Evolutionary conservation across 2,329 filamentous ascomycete species (phyloP).

Genomic region (Didymella keratinophila): DNA sequence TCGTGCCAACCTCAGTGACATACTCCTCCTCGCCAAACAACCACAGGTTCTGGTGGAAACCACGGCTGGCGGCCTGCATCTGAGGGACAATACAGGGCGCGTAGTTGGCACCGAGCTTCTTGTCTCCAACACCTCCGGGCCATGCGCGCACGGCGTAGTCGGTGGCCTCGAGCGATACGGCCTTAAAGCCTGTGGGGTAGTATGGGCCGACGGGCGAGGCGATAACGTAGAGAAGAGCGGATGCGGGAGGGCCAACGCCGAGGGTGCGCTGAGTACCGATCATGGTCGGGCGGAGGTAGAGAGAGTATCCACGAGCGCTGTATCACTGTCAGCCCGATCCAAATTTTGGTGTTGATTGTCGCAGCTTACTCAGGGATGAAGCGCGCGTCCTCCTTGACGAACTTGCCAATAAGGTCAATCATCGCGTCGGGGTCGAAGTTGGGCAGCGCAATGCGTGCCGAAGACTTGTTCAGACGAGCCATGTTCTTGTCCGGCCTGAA

Average conservation of each 20-base stretch:
- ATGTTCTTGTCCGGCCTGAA: constrained; percentile 98
- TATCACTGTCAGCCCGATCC: constrained; percentile 17
- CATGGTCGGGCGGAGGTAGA: constrained; percentile 95
- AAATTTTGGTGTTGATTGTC: not conserved
- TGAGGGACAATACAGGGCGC: constrained; percentile 99
- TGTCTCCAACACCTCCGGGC: constrained; percentile 97
- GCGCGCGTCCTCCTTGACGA: constrained; percentile 81
- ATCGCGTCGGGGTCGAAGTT: constrained; percentile 78
- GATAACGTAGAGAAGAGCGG: constrained; percentile 91
- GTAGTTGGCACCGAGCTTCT: constrained; percentile 98
- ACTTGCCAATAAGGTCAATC: constrained; percentile 80
- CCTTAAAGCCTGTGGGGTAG: constrained; percentile 98
- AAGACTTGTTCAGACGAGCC: constrained; percentile 89
- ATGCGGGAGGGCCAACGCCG: constrained; percentile 89
- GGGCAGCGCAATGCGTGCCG: constrained; percentile 89
- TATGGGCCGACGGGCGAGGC: constrained; percentile 96
- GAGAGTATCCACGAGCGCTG: constrained; percentile 79
- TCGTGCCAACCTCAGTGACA: constrained; percentile 96
- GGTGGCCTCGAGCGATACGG: constrained; percentile 91
- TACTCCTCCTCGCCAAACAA: constrained; percentile 95
- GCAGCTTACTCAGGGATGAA: constrained; percentile 80
- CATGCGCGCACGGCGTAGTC: constrained; percentile 96
- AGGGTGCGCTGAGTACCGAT: constrained; percentile 96
- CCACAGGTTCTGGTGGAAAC: constrained; percentile 99
- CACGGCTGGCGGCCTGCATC: constrained; percentile 85